A percentile compares a stretch with the other conserved stretches of the same genome.
These are phyloP conservation scores for Trypanosoma scelopori DNA, from an alignment of 208 protist genomes.

Conservation along the genomic window DNA sequence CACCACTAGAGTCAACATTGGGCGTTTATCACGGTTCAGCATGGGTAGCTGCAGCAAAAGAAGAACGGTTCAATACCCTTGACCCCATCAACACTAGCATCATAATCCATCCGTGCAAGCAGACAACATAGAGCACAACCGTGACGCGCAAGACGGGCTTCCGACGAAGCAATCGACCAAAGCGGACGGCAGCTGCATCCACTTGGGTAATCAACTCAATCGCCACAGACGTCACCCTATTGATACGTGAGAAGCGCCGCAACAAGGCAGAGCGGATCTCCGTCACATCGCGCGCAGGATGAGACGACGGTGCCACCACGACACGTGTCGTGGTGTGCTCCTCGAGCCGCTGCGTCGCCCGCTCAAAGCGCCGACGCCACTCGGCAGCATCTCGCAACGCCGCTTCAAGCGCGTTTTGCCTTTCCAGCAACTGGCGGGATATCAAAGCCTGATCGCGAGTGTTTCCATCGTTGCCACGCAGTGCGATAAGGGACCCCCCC, in stretches of 20 bases:
- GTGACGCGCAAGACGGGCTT: constrained; percentile 39
- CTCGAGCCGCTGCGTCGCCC: constrained; percentile 35
- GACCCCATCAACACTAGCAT: constrained; percentile 16
- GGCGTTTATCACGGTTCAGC: background rate
- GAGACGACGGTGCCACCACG: constrained; percentile 4
- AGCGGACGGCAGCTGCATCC: constrained; percentile 33
- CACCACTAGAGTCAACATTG: background rate
- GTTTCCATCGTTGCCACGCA: constrained; percentile 24
- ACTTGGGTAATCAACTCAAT: constrained; percentile 21
- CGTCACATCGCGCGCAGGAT: constrained; percentile 4
- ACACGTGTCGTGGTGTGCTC: constrained; percentile 48
- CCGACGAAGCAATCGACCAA: constrained; percentile 35
- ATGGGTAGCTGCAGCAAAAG: background rate
- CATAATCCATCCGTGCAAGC: constrained; percentile 54
- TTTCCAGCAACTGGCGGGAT: constrained; percentile 39
- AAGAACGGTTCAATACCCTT: background rate
- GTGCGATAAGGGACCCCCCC: constrained; percentile 13
- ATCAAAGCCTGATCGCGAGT: constrained; percentile 29
- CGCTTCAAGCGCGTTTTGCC: constrained; percentile 48
- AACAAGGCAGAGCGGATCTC: constrained; percentile 3
- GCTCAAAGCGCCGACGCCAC: constrained; percentile 50
- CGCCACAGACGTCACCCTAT: constrained; percentile 9
- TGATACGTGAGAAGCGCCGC: constrained; percentile 17
- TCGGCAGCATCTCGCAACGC: constrained; percentile 44
- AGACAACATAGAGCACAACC: constrained; percentile 42